Percentiles rank a stretch among this genome's conserved stretches.
These are phyloP conservation scores for Madurella mycetomatis DNA, from an alignment of 2,329 filamentous ascomycete species.

Conservation along the genomic window DNA sequence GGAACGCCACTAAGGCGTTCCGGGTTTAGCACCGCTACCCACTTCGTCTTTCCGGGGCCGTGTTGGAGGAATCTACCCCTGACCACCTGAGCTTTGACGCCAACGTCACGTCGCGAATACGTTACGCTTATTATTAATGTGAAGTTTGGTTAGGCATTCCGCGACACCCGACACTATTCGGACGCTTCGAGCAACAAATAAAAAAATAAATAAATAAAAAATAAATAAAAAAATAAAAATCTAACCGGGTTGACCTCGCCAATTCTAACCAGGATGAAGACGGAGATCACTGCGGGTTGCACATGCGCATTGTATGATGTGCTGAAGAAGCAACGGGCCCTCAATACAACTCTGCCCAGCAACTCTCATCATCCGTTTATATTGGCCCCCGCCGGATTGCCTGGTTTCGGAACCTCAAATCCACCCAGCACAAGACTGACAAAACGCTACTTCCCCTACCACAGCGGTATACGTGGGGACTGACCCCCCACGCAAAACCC, in stretches of 20 bases:
- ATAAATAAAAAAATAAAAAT: too few relatives aligned
- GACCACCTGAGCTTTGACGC: slow-evolving; percentile 7
- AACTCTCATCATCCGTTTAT: not conserved
- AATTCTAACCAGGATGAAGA: not conserved
- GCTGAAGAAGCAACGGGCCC: too few relatives aligned
- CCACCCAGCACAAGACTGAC: too few relatives aligned
- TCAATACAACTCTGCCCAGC: slow-evolving; percentile 3
- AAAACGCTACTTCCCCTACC: too few relatives aligned
- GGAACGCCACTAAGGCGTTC: slow-evolving; percentile 1
- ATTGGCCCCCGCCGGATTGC: too few relatives aligned
- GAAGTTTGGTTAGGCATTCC: not conserved
- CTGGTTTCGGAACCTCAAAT: too few relatives aligned
- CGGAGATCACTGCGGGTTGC: not conserved
- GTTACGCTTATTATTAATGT: not conserved
- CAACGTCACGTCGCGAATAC: not conserved
- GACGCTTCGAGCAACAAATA: too few relatives aligned
- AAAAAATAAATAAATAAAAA: too few relatives aligned
- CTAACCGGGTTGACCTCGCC: too few relatives aligned
- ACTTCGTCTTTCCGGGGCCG: too few relatives aligned
- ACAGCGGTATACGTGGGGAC: not conserved
- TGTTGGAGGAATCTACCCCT: too few relatives aligned
- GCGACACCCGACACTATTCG: too few relatives aligned
- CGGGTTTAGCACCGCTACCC: not conserved
- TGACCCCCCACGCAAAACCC: slow-evolving; percentile 3
- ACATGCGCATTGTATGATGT: not conserved